Evolutionary conservation across 2,329 filamentous ascomycete genomes (phyloP), one percentile per base, ranked within the genome.

Genomic region (Arthrinium phaeospermum): DNA sequence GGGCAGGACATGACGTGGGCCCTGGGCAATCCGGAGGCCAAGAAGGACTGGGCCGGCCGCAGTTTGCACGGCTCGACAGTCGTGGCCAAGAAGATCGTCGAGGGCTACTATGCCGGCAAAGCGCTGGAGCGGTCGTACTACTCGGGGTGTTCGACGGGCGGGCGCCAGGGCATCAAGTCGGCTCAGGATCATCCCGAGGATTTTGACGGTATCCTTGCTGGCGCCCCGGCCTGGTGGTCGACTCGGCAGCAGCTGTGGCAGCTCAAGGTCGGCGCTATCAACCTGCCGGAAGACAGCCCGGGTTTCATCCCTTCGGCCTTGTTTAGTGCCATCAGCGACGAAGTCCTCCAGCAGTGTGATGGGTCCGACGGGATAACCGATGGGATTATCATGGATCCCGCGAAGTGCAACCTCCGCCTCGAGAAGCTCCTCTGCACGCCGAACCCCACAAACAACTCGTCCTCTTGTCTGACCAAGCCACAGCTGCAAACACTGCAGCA

Each of bases 91-190:
- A 67, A 81, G 10, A 75, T 87, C 27, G 81, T 81, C 4, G 75
- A 83, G 37, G 76, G 78, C 6, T 87, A 84, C 77, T 88, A 88
- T 72, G 12, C 51, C 51, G 75, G 78, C 13, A 71, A 46, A 8
- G 16, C 68, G 2, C 79, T 80, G 51, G 78, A 80, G 1, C 85
- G 84, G 77, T 85, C 82, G 13, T 88, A 87, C 76, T 88, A 85
- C 75, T 76, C 82, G n/a, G 87, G 87, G 16, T 89, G 87, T 75
- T 87, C 85, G 0, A 87, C 86, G 0, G 87, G 87, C 45, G 87
- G 87, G 2, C 80, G 86, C 3, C 86, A 89, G 78, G 87, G 86
- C 27, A 78, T 87, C n/a, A 86, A 85, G 69, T 77, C 84, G 14
- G 84, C 84, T 0, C 79, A 78, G 24, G 82, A 81, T n/a, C 80